phyloP scores from a whole-genome alignment of 2,329 filamentous ascomycete genomes.

The Sporothrix inflata region DNA sequence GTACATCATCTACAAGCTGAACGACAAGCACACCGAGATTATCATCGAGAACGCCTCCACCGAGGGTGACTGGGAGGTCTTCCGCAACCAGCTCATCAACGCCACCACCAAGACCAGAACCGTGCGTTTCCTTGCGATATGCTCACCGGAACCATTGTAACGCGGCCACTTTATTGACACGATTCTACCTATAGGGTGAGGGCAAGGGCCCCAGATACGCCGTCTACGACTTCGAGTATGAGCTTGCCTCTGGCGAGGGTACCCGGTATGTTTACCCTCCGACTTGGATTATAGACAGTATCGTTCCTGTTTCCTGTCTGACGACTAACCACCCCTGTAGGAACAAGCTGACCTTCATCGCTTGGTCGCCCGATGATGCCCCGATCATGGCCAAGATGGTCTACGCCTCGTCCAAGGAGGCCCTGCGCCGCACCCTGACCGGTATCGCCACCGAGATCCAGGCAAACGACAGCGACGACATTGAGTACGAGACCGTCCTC shows the following conservation, averaged over 20 bases:
- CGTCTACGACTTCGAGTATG: constrained; percentile 83
- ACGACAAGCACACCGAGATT: constrained; percentile 80
- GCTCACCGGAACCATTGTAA: background rate
- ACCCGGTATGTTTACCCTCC: constrained; percentile 57
- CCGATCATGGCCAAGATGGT: constrained; percentile 84
- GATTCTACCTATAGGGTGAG: constrained; percentile 51
- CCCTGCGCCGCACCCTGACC: constrained; percentile 77
- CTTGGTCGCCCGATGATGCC: constrained; percentile 82
- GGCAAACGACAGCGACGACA: constrained; percentile 82
- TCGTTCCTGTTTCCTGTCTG: background rate
- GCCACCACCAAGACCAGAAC: constrained; percentile 73
- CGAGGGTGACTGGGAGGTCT: constrained; percentile 69
- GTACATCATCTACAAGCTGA: constrained; percentile 88
- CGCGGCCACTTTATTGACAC: background rate
- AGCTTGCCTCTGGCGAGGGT: constrained; percentile 71
- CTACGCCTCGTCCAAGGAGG: constrained; percentile 87
- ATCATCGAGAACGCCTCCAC: constrained; percentile 74
- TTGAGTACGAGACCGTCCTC: constrained; percentile 75
- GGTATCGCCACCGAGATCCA: constrained; percentile 77
- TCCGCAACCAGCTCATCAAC: constrained; percentile 75
- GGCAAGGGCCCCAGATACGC: constrained; percentile 76
- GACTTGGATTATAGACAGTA: background rate
- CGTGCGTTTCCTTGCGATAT: constrained; percentile 49
- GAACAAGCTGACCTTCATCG: constrained; percentile 79
- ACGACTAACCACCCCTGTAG: background rate